Base-by-base conservation (phyloP, 805 yeast species). In the Wickerhamiella dianesei region DNA sequence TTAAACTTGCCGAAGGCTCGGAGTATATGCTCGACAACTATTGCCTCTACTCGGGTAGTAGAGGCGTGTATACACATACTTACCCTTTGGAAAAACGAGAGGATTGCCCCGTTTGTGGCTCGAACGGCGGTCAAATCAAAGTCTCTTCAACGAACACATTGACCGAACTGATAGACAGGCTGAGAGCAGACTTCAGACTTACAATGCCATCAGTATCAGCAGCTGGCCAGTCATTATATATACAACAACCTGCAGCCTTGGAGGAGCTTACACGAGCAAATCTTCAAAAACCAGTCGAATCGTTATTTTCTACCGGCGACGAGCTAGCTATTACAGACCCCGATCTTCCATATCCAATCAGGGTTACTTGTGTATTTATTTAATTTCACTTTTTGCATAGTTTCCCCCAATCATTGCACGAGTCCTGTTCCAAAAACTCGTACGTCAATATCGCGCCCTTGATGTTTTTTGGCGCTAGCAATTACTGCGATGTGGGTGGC, bases 1-100 rank as follows among this genome's bases (percentile, higher is more conserved):
- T 85, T 62, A 88, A 88, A 59, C 68, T 87, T 20, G 72, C 84
- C 40, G 77, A 94, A 1, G 76, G 80, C 46, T 68, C 77, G 48
- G 77, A 77, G 50, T 89, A 87, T 0, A 65, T 66, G 16, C 64
- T 83, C 54, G 74, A 77, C 50, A 88, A 86, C 64, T 82, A 82
- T 60, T 80, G 85, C 83, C 82, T 81, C 76, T 84, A 84, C 58
- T 76, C 87, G 21, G 97, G 97, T 0, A 80, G 80, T 46, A 78
- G 76, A 45, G 83, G 89, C 1, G 77, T 81, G 3, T 84, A 80
- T 63, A 77, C 84, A 1, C 82, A 80, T 52, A 75, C 82, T 18
- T 86, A 82, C 59, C 67, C 74, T 19, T 80, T 80, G 55, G 73
- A 78, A 40, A 72, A 73, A 51, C 69, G 75, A 44, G 67, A 68